These are phyloP conservation scores for Lasiosphaeria hispida DNA, from an alignment of 495 filamentous ascomycete genomes.

Conservation along the genomic window DNA sequence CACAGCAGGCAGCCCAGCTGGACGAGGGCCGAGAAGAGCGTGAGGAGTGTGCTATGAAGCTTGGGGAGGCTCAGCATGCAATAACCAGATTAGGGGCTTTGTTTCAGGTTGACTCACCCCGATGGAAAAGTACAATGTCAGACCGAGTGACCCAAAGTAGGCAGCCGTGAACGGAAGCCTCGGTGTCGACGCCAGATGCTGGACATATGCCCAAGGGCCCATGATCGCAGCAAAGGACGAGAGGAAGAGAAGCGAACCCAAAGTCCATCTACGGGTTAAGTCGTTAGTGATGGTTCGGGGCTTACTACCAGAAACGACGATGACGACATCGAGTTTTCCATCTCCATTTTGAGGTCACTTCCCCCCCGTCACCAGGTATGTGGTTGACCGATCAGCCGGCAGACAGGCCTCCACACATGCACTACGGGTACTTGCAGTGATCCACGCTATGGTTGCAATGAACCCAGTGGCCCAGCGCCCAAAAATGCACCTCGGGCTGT, in stretches of 20 bases:
- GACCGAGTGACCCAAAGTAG: slow-evolving; percentile 90
- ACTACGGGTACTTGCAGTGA: slow-evolving; percentile 14
- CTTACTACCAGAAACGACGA: not conserved
- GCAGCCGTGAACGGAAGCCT: slow-evolving; percentile 92
- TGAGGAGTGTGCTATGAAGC: slow-evolving; percentile 78
- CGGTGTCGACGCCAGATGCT: slow-evolving; percentile 79
- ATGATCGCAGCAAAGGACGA: slow-evolving; percentile 92
- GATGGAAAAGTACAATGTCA: slow-evolving; percentile 89
- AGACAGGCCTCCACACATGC: slow-evolving; percentile 18
- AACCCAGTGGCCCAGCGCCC: not conserved
- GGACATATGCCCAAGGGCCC: slow-evolving; percentile 77
- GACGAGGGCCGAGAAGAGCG: slow-evolving; percentile 75
- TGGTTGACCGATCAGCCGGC: slow-evolving; percentile 3
- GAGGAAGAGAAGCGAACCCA: slow-evolving; percentile 87
- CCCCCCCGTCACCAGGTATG: slow-evolving; percentile 14
- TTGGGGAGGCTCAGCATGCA: slow-evolving; percentile 38
- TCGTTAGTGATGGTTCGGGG: slow-evolving; percentile 2
- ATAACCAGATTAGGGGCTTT: not conserved
- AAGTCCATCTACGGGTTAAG: slow-evolving; percentile 70
- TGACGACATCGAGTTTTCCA: slow-evolving; percentile 7
- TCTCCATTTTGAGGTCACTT: slow-evolving; percentile 10
- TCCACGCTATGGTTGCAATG: not conserved
- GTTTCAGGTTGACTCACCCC: slow-evolving; percentile 62
- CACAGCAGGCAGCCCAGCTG: slow-evolving; percentile 82
- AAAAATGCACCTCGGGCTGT: slow-evolving; percentile 1